Base-by-base conservation (phyloP, 768 basidiomycete species). In the Candolleomyces eurysporus region DNA sequence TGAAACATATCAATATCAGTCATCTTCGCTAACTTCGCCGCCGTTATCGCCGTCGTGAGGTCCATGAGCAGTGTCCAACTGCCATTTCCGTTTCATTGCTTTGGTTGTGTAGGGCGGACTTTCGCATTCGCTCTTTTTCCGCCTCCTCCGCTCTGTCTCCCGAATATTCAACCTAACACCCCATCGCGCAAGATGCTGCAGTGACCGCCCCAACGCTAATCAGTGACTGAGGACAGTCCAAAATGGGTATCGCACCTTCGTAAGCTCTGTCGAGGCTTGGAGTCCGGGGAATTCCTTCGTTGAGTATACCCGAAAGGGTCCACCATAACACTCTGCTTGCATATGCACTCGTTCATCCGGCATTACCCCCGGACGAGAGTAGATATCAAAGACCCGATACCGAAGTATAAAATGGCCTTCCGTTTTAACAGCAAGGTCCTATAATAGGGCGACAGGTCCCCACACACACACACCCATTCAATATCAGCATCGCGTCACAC, bases 251-350 rank as follows among this genome's bases (percentile, higher is more conserved):
- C 73, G 22, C 22, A 86, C 88, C 80, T 86, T 89, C 8, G 88
- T 89, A 42, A 89, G 74, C 36, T 84, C 83, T 0, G 88, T 90
- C 2, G 87, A 88, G 5, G 86, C 81, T 48, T 80, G 80, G 16
- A 90, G 72, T 3, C 88, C 85, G 4, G 88, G 88, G 63, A 90
- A 89, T 60, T 87, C 84, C 66, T 90, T 90, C 0, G 88, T 88
- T 10, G 87, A 86, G 67, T 85, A 89, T 0, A 90, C 82, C 22
- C 79, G 82, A 69, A 90, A 89, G 2, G 76, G 63, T 0, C 85
- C 84, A 4, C 88, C 86, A 64, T 84, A 88, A 63, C 82, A 82
- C 72, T 90, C 87, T 1, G 88, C 88, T 63, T 85, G 80, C 5
- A 89, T 76, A 1, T 77, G 75, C 10, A 79, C 67, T 31, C 52